Evolutionary conservation across 2,329 filamentous ascomycete genomes (phyloP).

Genomic region (Penicillium sp.): DNA sequence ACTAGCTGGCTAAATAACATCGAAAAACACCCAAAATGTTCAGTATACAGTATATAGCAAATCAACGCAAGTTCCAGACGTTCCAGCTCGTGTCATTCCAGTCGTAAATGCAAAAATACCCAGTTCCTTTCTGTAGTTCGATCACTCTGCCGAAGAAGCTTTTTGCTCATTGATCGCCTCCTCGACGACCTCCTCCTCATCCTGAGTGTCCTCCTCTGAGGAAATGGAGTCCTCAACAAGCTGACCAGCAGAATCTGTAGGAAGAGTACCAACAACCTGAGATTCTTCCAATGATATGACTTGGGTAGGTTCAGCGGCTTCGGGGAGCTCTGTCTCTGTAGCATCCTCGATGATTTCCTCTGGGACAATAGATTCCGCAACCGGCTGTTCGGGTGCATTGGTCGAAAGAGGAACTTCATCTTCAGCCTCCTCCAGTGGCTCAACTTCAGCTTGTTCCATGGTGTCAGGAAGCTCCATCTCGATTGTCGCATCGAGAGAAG

Average conservation of each 20-base stretch:
- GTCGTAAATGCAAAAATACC: conserved; percentile 11
- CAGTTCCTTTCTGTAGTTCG: neutral
- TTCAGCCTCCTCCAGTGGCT: neutral
- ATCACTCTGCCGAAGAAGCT: neutral
- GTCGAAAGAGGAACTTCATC: neutral
- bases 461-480: neutral
- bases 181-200: neutral
- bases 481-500: neutral
- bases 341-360: neutral
- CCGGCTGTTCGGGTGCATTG: neutral
- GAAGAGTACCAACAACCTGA: neutral
- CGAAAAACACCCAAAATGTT: conserved; percentile 6
- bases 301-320: neutral
- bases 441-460: neutral
- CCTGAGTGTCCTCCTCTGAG: neutral
- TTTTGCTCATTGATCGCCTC: neutral
- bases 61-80: conserved; percentile 5
- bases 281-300: neutral
- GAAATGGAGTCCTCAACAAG: neutral
- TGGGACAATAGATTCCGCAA: neutral
- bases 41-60: conserved; percentile 1
- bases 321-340: neutral
- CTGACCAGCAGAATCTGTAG: neutral
- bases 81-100: conserved; percentile 19
- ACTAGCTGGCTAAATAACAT: conserved; percentile 13